phyloP scores from a whole-genome alignment of 1,284 basidiomycete species.

The Papiliotrema nemorosa region DNA sequence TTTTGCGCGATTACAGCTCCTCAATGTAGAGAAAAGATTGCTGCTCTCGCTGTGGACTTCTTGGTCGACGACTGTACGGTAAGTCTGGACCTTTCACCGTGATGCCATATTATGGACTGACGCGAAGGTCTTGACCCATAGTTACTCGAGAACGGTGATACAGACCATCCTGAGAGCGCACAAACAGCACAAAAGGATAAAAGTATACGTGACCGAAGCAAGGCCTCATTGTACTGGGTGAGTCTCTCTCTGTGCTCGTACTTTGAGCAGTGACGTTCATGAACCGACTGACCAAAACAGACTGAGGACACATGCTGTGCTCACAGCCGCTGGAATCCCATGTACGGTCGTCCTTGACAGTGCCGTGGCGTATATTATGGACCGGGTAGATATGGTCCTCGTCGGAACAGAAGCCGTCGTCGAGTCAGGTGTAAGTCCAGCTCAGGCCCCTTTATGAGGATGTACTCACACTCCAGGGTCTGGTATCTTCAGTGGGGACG shows the following conservation, averaged over 20 bases:
- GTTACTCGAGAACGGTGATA: slow-evolving; percentile 93
- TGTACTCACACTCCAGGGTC: slow-evolving; percentile 12
- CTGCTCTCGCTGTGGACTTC: slow-evolving; percentile 82
- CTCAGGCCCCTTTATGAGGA: not conserved
- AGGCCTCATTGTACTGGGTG: slow-evolving; percentile 38
- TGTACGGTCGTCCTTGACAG: slow-evolving; percentile 94
- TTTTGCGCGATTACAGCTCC: slow-evolving; percentile 57
- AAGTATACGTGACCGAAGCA: slow-evolving; percentile 82
- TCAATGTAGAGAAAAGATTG: slow-evolving; percentile 84
- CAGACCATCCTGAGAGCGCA: slow-evolving; percentile 85
- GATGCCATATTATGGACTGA: not conserved
- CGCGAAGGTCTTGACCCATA: slow-evolving; percentile 84
- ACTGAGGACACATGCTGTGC: slow-evolving; percentile 78
- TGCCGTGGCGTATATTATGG: slow-evolving; percentile 95
- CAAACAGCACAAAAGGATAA: slow-evolving; percentile 79
- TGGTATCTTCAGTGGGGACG: slow-evolving; percentile 71
- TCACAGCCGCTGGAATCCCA: slow-evolving; percentile 82
- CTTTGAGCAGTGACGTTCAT: no score
- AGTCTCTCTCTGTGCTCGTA: not conserved
- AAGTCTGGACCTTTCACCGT: slow-evolving; percentile 36
- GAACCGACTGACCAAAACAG: slow-evolving; percentile 52
- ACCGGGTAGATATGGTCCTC: slow-evolving; percentile 88
- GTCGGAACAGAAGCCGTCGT: slow-evolving; percentile 97
- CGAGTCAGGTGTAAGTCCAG: slow-evolving; percentile 63
- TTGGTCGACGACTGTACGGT: slow-evolving; percentile 91